phyloP scores from a whole-genome alignment of 768 basidiomycete species.

The Cystofilobasidium ferigula region DNA sequence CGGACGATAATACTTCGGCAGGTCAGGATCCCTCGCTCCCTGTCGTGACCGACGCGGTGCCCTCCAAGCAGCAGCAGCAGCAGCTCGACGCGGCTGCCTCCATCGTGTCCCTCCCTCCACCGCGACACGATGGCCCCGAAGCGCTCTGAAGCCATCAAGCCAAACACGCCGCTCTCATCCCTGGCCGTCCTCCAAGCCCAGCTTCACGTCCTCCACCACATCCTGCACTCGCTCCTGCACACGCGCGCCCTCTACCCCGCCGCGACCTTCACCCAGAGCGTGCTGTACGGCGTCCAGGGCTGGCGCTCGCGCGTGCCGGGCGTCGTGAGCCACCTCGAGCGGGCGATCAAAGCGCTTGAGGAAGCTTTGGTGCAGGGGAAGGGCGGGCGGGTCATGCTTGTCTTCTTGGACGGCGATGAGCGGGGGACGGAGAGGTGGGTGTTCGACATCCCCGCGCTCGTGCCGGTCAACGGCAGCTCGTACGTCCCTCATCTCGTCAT shows the following conservation, averaged over 20 bases:
- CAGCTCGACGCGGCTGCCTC: no score
- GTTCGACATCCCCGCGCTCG: not conserved
- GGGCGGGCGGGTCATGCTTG: not conserved
- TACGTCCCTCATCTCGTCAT: not conserved
- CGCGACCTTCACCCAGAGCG: not conserved
- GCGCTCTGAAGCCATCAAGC: not conserved
- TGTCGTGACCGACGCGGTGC: no score
- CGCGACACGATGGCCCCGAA: not conserved
- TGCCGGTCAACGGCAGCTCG: not conserved
- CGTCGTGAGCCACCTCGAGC: not conserved
- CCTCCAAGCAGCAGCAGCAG: no score
- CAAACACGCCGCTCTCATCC: not conserved
- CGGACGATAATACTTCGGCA: no score
- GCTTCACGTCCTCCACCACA: not conserved
- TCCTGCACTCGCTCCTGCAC: not conserved
- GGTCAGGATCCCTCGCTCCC: no score
- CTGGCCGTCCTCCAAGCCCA: not conserved
- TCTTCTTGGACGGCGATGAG: conserved; percentile 1
- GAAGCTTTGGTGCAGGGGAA: not conserved
- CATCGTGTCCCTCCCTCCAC: not conserved
- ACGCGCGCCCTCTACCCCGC: not conserved
- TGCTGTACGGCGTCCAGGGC: not conserved
- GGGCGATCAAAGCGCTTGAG: not conserved
- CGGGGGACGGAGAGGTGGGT: not conserved
- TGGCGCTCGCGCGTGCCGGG: not conserved